phyloP scores from a whole-genome alignment of 208 protist species.

The Phytomonas francai region DNA sequence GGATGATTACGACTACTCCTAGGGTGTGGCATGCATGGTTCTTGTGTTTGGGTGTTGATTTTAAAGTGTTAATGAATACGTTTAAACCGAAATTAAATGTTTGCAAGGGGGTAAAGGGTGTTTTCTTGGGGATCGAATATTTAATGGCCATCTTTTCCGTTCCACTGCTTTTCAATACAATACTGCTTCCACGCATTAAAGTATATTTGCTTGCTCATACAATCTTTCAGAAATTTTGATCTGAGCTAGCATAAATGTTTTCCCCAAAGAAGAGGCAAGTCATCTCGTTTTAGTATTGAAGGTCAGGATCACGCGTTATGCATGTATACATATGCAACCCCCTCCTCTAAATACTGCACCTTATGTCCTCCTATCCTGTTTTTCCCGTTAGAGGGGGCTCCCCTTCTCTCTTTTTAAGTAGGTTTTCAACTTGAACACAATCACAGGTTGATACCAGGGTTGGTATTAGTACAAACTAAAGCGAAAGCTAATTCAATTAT shows the following conservation, averaged over 20 bases:
- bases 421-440: background rate
- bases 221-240: background rate
- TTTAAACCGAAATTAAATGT: background rate
- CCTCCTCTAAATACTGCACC: background rate
- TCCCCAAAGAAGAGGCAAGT: background rate
- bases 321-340: background rate
- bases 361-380: background rate
- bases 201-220: background rate
- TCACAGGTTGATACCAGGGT: background rate
- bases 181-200: background rate
- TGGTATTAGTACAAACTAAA: background rate
- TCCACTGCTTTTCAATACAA: background rate
- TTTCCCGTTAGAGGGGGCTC: background rate
- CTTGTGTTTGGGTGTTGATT: background rate
- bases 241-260: background rate
- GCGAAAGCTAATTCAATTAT: background rate
- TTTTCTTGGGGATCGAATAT: background rate
- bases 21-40: conserved; percentile 1
- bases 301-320: background rate
- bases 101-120: background rate
- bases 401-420: background rate
- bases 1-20: conserved; percentile 79
- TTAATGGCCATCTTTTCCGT: background rate
- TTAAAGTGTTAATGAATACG: background rate
- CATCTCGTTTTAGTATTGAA: background rate